Conservation (phyloP, 2,329 filamentous ascomycete genomes). For the Diplodia scrobiculata region DNA sequence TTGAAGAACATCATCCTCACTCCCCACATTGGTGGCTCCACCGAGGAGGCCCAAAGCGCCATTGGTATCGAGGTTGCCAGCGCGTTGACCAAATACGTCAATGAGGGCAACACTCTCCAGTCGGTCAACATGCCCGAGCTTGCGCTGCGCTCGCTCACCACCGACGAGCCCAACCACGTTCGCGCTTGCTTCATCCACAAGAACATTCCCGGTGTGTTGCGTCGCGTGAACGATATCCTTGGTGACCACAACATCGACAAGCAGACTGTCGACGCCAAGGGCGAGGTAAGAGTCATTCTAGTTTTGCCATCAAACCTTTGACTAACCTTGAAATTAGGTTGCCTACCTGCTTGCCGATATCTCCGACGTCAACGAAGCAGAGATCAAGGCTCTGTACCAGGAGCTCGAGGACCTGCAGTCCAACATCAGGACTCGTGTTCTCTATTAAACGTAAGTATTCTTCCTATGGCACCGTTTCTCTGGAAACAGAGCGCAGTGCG, state of each 20-base stretch:
- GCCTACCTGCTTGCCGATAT: constrained; percentile 99
- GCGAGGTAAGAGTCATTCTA: constrained; percentile 62
- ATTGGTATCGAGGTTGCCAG: constrained; percentile 93
- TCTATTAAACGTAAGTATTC: constrained; percentile 44
- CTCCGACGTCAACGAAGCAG: constrained; percentile 75
- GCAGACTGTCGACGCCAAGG: constrained; percentile 94
- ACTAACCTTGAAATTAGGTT: constrained; percentile 53
- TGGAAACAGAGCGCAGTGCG: not conserved
- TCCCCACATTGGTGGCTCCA: constrained; percentile 95
- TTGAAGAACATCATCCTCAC: constrained; percentile 93
- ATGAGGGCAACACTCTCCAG: constrained; percentile 86
- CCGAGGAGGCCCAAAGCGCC: constrained; percentile 93
- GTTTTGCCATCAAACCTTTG: not conserved
- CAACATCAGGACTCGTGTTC: constrained; percentile 58
- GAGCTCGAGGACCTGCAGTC: constrained; percentile 78
- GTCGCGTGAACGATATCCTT: constrained; percentile 92
- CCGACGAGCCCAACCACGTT: constrained; percentile 85
- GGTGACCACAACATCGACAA: constrained; percentile 98
- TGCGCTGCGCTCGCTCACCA: constrained; percentile 81
- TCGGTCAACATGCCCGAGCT: constrained; percentile 98
- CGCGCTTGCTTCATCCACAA: constrained; percentile 95
- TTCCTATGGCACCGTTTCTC: not conserved
- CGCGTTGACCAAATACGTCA: constrained; percentile 89
- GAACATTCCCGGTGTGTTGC: constrained; percentile 92
- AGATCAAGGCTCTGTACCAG: constrained; percentile 85